Evolutionary conservation across 176 grass and related monocot species (phyloP), one percentile per base, ranked within the genome.

Genomic region (Cenchrus fungigraminus): DNA sequence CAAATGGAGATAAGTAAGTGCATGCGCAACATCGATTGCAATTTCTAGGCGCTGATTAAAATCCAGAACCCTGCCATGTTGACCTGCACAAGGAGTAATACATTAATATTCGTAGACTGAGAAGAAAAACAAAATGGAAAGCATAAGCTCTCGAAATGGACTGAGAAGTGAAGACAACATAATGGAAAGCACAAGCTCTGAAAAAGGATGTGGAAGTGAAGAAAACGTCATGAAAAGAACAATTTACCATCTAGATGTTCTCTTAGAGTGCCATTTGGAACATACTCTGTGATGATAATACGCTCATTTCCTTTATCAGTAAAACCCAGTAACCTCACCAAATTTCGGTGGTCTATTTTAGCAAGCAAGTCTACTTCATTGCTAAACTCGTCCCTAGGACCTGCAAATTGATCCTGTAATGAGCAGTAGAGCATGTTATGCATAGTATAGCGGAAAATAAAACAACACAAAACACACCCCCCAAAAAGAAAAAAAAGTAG

Each of bases 301-400:
- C 94, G 94, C 74, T 99, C 97, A 82, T 96, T 88, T 94, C 94
- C 97, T 97, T 89, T 99, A 63, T 92, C 91, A 55, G 85, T 84
- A 55, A 78, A 94, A 55, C 97, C 97, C 85, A 99, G 89, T 81
- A 99, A 88, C 59, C 91, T 99, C 88, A 99, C 97, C 76, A 99
- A 92, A 82, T 91, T 99, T n/a, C 91, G 89, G 51, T 99, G 97
- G 76, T 99, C 97, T 88, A 99, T 94, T 86, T 99, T 96, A 56
- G 97, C 74, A 79, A 99, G 97, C 88, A 99, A 71, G 12, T 99
- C 94, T 57, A 94, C 94, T 90, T 99, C 97, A 79, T 99, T 99
- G 78, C 37, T 94, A 82, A 99, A 99, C 71, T 99, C 97, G 61
- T 97, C 97, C 76, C 82, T 89, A 19, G 91, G 84, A 74, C 89